phyloP scores from a whole-genome alignment of 345 rosid species.

The Heritiera fomes region DNA sequence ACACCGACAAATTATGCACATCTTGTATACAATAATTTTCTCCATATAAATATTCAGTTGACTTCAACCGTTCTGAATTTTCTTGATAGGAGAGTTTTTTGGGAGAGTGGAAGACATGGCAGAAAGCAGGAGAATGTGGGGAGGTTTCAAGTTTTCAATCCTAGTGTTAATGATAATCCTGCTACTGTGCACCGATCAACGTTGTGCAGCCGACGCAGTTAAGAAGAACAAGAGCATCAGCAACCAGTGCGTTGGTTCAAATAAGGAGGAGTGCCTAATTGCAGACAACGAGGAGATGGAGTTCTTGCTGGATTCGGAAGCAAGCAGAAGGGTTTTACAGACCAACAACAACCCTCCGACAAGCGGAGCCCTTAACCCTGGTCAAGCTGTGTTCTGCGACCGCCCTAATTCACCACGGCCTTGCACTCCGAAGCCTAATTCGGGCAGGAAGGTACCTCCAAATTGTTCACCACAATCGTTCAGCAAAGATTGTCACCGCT shows the following conservation, averaged over 20 bases:
- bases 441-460: not conserved
- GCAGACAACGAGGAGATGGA: not conserved
- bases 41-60: no score
- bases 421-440: accelerated
- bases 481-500: not conserved
- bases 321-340: not conserved
- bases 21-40: no score
- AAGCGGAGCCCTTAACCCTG: not conserved
- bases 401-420: not conserved
- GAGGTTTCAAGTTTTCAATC: not conserved
- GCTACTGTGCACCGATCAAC: not conserved
- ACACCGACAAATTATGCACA: no score
- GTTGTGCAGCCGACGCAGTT: not conserved
- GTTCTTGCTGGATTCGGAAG: conserved; percentile 5
- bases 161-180: not conserved
- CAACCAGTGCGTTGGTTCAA: not conserved
- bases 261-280: not conserved
- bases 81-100: no score
- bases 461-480: not conserved
- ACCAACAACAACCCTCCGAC: not conserved
- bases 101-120: not conserved
- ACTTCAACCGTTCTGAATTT: no score
- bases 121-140: not conserved
- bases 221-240: not conserved
- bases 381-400: not conserved